Evolutionary conservation across 2,329 filamentous ascomycete species (phyloP).

Genomic region (Cordyceps tenuipes): DNA sequence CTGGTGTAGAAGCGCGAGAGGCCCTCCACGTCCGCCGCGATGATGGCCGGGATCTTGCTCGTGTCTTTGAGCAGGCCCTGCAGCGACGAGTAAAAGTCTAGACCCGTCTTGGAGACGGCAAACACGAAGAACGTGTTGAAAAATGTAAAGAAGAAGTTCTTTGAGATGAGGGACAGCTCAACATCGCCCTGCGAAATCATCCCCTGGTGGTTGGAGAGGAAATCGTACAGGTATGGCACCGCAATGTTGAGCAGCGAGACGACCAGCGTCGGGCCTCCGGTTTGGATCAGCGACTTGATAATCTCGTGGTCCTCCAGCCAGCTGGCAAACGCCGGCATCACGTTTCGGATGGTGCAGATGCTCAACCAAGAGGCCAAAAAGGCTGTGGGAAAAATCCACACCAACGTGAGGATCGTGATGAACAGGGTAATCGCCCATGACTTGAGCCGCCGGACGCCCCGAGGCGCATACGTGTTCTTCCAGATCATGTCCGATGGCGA

Average conservation of each 20-base stretch:
- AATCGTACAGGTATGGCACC: conserved; percentile 92
- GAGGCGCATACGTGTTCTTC: conserved; percentile 81
- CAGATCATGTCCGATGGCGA: conserved; percentile 91
- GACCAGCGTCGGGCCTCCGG: conserved; percentile 75
- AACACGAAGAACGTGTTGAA: conserved; percentile 98
- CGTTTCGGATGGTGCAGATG: conserved; percentile 66
- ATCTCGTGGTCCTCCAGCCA: conserved; percentile 61
- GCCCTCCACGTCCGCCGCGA: conserved; percentile 67
- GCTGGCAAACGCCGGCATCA: conserved; percentile 62
- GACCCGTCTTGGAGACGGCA: conserved; percentile 76
- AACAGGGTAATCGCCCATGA: conserved; percentile 78
- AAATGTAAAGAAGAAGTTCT: conserved; percentile 99
- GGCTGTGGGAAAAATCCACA: conserved; percentile 81
- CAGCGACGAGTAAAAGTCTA: conserved; percentile 64
- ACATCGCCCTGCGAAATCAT: conserved; percentile 94
- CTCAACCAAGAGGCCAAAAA: conserved; percentile 73
- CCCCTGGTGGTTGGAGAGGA: conserved; percentile 81
- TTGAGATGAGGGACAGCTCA: conserved; percentile 88
- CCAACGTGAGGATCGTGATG: conserved; percentile 73
- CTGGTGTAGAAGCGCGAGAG: conserved; percentile 84
- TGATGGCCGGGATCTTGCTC: conserved; percentile 62
- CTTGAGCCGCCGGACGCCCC: conserved; percentile 63
- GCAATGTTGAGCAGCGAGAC: conserved; percentile 81
- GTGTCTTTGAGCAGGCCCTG: conserved; percentile 71
- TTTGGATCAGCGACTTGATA: conserved; percentile 70